These are phyloP conservation scores for Porcisia hertigi DNA, from an alignment of 208 protist genomes.

Conservation along the genomic window DNA sequence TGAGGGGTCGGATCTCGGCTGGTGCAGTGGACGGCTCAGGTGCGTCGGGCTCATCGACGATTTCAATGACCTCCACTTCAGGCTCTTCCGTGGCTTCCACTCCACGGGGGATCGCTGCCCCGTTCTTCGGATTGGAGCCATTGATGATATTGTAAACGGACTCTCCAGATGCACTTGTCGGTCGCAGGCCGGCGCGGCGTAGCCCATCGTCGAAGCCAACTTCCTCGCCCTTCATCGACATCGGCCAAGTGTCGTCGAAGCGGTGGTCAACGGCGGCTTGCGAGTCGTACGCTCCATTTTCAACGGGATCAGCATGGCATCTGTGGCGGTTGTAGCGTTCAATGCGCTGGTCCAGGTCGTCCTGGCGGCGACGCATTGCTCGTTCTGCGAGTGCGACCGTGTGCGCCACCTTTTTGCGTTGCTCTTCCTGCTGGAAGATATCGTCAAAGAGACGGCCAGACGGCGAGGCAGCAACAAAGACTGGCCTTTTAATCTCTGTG, in stretches of 20 bases:
- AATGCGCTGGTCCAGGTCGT: constrained; percentile 22
- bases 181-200: neutral
- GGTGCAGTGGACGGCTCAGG: neutral
- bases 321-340: constrained; percentile 17
- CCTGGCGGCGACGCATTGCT: constrained; percentile 27
- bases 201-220: neutral
- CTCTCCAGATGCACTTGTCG: constrained; percentile 35
- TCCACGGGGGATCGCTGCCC: neutral
- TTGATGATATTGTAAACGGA: constrained; percentile 50
- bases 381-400: constrained; percentile 9
- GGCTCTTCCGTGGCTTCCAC: constrained; percentile 26
- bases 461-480: constrained; percentile 67
- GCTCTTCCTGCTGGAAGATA: constrained; percentile 61
- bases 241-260: neutral
- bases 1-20: constrained; percentile 16
- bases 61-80: constrained; percentile 62
- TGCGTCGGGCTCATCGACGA: constrained; percentile 14
- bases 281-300: neutral
- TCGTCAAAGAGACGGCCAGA: constrained; percentile 78
- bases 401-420: constrained; percentile 33
- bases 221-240: neutral
- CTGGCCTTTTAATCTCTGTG: constrained; percentile 26
- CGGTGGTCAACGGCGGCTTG: neutral
- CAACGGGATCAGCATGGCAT: constrained; percentile 15
- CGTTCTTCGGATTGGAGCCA: neutral